These are phyloP conservation scores for Globisporangium abappressorium DNA, from an alignment of 352 stramenopile genomes.

Conservation along the genomic window DNA sequence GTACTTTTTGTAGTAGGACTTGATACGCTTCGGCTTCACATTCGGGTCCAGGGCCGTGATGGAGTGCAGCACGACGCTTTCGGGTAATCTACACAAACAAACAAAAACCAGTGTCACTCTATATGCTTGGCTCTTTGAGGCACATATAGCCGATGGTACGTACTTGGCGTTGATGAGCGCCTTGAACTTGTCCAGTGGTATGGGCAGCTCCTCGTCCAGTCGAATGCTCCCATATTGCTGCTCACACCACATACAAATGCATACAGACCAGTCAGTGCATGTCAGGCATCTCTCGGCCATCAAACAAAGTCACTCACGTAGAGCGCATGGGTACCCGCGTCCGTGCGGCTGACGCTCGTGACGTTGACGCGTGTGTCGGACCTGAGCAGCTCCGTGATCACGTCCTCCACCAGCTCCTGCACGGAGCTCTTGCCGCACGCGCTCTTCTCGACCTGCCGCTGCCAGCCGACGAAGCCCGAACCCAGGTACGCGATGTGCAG, in stretches of 20 bases:
- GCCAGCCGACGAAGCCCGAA: conserved; percentile 75
- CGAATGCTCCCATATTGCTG: conserved; percentile 87
- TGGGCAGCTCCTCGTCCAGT: conserved; percentile 34
- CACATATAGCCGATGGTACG: not conserved
- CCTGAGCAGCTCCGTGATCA: conserved; percentile 48
- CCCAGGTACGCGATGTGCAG: conserved; percentile 80
- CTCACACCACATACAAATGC: conserved; percentile 3
- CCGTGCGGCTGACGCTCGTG: conserved; percentile 79
- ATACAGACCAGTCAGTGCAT: conserved; percentile 9
- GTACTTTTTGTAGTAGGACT: conserved; percentile 86
- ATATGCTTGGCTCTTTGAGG: not conserved
- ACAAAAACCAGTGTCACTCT: not conserved
- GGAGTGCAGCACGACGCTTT: conserved; percentile 45
- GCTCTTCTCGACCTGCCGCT: conserved; percentile 59
- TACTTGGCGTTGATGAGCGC: conserved; percentile 56
- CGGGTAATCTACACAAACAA: conserved; percentile 29
- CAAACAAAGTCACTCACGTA: conserved; percentile 40
- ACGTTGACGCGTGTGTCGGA: conserved; percentile 67
- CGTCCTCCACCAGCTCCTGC: conserved; percentile 75
- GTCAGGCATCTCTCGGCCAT: not conserved
- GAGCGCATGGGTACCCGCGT: conserved; percentile 81
- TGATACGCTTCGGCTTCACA: conserved; percentile 53
- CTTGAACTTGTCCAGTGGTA: conserved; percentile 42
- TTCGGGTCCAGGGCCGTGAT: conserved; percentile 32
- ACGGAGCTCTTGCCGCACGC: conserved; percentile 59